Percentiles rank a stretch among this genome's conserved stretches.
Conservation (phyloP, 768 basidiomycete genomes). For the Suillus americanus region DNA sequence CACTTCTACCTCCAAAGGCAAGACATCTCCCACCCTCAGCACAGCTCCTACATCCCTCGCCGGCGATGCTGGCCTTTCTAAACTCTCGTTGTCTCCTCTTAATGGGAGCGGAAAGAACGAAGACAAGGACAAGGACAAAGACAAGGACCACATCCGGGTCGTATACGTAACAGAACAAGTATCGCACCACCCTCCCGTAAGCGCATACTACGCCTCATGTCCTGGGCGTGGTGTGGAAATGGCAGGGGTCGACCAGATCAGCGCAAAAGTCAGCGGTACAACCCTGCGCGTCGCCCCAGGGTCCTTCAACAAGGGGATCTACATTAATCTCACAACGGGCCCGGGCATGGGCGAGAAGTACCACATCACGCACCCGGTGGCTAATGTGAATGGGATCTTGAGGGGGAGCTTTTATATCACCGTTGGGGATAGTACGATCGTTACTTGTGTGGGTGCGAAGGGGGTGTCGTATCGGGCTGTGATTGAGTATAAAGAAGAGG, state of each 20-base stretch:
- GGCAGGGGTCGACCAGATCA: slow-evolving; percentile 88
- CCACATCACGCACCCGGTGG: slow-evolving; percentile 87
- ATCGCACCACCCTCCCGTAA: slow-evolving; percentile 96
- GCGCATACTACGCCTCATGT: slow-evolving; percentile 77
- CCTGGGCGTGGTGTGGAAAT: slow-evolving; percentile 72
- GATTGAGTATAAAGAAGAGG: slow-evolving; percentile 97
- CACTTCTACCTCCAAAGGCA: slow-evolving; percentile 51
- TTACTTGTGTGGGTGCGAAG: slow-evolving; percentile 76
- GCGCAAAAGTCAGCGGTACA: slow-evolving; percentile 89
- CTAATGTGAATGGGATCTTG: slow-evolving; percentile 88
- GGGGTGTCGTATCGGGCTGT: slow-evolving; percentile 71
- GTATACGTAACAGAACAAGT: slow-evolving; percentile 90
- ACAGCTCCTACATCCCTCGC: slow-evolving; percentile 43
- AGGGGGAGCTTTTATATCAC: slow-evolving; percentile 92
- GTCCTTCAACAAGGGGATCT: slow-evolving; percentile 84
- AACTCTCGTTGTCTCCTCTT: slow-evolving; percentile 48
- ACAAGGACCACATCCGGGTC: slow-evolving; percentile 47
- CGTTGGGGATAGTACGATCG: slow-evolving; percentile 72
- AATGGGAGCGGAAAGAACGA: slow-evolving; percentile 31
- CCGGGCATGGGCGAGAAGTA: slow-evolving; percentile 79
- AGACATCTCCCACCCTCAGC: slow-evolving; percentile 51
- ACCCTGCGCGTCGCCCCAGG: slow-evolving; percentile 83
- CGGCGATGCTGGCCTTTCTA: slow-evolving; percentile 45
- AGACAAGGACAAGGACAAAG: slow-evolving; percentile 26
- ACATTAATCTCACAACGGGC: slow-evolving; percentile 72